These are phyloP conservation scores for Colletotrichum spaethianum DNA, from an alignment of 2,329 filamentous ascomycete species.

Conservation along the genomic window DNA sequence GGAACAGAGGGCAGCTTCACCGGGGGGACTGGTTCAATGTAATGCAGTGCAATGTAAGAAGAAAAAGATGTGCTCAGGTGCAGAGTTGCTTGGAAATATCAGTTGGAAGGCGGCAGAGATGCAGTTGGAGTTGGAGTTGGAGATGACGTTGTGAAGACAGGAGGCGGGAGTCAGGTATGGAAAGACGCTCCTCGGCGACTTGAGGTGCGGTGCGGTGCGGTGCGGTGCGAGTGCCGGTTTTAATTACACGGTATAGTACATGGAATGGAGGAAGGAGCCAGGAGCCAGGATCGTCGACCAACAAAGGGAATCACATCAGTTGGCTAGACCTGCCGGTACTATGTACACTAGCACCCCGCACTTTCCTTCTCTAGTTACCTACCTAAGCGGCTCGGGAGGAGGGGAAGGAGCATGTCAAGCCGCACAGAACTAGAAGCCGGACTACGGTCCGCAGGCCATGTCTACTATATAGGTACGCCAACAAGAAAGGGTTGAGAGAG, in stretches of 20 bases:
- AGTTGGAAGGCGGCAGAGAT: background rate
- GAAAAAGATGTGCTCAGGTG: too few species aligned
- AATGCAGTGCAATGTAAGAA: background rate
- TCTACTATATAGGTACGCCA: too few species aligned
- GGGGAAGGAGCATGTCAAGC: background rate
- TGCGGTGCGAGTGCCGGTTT: background rate
- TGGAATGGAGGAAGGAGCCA: constrained; percentile 8
- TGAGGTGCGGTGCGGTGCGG: background rate
- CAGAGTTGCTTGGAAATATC: background rate
- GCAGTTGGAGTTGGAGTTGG: background rate
- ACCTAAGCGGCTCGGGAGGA: background rate
- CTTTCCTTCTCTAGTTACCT: too few species aligned
- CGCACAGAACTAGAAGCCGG: background rate
- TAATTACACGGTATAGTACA: too few species aligned
- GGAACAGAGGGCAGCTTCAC: background rate
- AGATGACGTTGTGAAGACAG: too few species aligned
- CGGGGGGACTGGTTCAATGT: background rate
- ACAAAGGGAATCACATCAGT: background rate
- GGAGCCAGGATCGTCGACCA: background rate
- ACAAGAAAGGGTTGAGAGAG: constrained; percentile 12
- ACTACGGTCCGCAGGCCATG: background rate
- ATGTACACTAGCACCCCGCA: constrained; percentile 25
- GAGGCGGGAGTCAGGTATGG: too few species aligned
- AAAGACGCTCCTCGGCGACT: background rate
- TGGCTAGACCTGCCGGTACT: background rate